Evolutionary conservation across 106 monocot genomes (phyloP).

Genomic region (Phalaenopsis aphrodite): DNA sequence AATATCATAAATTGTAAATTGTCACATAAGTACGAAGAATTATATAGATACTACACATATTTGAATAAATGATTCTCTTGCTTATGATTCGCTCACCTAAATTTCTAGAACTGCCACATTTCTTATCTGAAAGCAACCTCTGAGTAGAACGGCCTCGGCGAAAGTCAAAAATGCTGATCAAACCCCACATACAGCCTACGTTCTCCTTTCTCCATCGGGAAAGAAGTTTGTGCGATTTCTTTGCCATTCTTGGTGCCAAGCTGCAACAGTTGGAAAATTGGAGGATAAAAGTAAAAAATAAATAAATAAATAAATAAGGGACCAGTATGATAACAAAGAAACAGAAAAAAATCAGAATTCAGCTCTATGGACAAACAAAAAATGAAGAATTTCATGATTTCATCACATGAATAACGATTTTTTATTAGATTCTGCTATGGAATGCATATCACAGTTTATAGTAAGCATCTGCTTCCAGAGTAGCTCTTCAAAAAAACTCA

Average conservation of each 20-base stretch:
- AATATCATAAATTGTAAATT: not conserved
- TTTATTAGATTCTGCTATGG: not conserved
- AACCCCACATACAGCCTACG: slow-evolving; percentile 57
- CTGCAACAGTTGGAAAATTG: not conserved
- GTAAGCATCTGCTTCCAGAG: no score
- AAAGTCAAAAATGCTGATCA: slow-evolving; percentile 71
- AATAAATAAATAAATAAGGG: not conserved
- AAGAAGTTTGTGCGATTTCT: slow-evolving; percentile 26
- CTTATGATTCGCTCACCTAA: slow-evolving; percentile 19
- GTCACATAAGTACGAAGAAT: not conserved
- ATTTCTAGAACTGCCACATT: slow-evolving; percentile 27
- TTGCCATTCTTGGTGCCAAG: slow-evolving; percentile 32
- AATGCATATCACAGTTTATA: not conserved
- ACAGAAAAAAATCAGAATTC: not conserved
- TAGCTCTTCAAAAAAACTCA: no score
- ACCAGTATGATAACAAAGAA: not conserved
- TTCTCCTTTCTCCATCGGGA: slow-evolving; percentile 22
- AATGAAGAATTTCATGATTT: not conserved
- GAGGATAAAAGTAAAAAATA: not conserved
- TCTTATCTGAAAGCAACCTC: slow-evolving; percentile 55
- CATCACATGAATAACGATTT: not conserved
- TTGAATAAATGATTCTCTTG: not conserved
- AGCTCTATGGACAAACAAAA: not conserved
- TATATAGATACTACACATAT: not conserved
- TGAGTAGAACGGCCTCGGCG: slow-evolving; percentile 35